Conservation (phyloP, 495 filamentous ascomycete species). For the Aspergillus cristatus region DNA sequence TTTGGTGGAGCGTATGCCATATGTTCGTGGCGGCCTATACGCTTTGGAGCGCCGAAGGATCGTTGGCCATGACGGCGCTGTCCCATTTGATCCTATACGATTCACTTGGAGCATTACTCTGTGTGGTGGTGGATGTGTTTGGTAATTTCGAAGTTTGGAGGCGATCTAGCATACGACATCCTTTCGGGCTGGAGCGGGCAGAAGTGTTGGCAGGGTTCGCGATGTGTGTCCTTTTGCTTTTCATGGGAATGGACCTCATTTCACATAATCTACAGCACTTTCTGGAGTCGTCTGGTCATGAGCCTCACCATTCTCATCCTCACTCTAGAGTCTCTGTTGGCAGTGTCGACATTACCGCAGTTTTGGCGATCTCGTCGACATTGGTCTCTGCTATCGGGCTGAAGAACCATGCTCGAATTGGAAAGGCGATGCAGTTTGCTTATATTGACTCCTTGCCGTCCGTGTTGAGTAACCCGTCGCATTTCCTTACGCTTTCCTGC, state of each 20-base stretch:
- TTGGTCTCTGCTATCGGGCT: constrained; percentile 78
- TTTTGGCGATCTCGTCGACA: constrained; percentile 82
- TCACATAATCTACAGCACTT: constrained; percentile 87
- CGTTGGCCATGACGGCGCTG: constrained; percentile 85
- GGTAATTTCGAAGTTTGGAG: constrained; percentile 98
- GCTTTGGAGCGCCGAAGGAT: constrained; percentile 74
- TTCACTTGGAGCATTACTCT: constrained; percentile 84
- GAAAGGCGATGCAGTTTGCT: constrained; percentile 68
- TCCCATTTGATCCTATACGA: constrained; percentile 93
- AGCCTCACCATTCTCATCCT: constrained; percentile 60
- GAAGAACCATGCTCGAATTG: constrained; percentile 89
- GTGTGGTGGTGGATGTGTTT: constrained; percentile 84
- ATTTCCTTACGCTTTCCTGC: constrained; percentile 84
- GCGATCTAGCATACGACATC: constrained; percentile 81
- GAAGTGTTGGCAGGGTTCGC: constrained; percentile 96
- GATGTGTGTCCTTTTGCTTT: constrained; percentile 87
- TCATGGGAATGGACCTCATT: constrained; percentile 93
- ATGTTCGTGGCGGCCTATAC: constrained; percentile 71
- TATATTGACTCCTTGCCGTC: constrained; percentile 75
- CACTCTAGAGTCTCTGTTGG: constrained; percentile 64
- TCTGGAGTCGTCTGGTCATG: constrained; percentile 55
- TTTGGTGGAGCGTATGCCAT: constrained; percentile 88
- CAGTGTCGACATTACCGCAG: constrained; percentile 68
- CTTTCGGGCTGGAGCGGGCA: constrained; percentile 83
- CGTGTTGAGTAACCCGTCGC: constrained; percentile 81